Evolutionary conservation across 1,284 basidiomycete genomes (phyloP).

Genomic region (Violaceomyces palustris): DNA sequence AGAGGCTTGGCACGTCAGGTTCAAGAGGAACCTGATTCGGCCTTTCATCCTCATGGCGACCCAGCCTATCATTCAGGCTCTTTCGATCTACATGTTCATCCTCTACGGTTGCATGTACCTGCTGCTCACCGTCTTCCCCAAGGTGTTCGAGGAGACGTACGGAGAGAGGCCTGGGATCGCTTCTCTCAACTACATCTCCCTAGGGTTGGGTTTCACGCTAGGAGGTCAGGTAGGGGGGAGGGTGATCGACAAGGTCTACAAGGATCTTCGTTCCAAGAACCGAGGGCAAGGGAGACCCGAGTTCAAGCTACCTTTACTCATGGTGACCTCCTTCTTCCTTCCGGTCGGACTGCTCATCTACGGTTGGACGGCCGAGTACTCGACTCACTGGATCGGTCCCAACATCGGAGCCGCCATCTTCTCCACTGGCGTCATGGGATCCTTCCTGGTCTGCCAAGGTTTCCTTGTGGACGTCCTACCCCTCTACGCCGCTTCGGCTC

Average conservation of each 20-base stretch:
- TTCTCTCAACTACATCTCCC: constrained; percentile 63
- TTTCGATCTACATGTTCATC: constrained; percentile 57
- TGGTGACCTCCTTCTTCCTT: constrained; percentile 60
- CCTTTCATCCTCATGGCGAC: constrained; percentile 57
- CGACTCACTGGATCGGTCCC: constrained; percentile 66
- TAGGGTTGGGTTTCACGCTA: constrained; percentile 51
- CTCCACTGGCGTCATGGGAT: constrained; percentile 17
- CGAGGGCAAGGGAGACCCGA: constrained; percentile 60
- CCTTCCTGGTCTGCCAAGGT: constrained; percentile 31
- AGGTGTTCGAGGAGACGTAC: constrained; percentile 60
- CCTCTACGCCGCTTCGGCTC: constrained; percentile 48
- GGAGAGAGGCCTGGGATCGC: constrained; percentile 57
- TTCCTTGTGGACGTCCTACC: constrained; percentile 46
- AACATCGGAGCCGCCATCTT: constrained; percentile 51
- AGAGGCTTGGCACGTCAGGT: constrained; percentile 47
- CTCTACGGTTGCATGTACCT: constrained; percentile 55
- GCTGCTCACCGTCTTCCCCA: constrained; percentile 64
- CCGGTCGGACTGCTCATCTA: constrained; percentile 62
- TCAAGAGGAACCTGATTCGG: constrained; percentile 54
- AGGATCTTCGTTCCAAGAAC: constrained; percentile 57
- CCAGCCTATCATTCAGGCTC: constrained; percentile 58
- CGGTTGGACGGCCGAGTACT: constrained; percentile 64
- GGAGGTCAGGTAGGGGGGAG: constrained; percentile 62
- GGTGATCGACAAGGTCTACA: constrained; percentile 60
- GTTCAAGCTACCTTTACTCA: constrained; percentile 58